A percentile compares a stretch with the other conserved stretches of the same genome.
Evolutionary conservation across 768 basidiomycete species (phyloP).

Genomic region (Pisolithus orientalis): DNA sequence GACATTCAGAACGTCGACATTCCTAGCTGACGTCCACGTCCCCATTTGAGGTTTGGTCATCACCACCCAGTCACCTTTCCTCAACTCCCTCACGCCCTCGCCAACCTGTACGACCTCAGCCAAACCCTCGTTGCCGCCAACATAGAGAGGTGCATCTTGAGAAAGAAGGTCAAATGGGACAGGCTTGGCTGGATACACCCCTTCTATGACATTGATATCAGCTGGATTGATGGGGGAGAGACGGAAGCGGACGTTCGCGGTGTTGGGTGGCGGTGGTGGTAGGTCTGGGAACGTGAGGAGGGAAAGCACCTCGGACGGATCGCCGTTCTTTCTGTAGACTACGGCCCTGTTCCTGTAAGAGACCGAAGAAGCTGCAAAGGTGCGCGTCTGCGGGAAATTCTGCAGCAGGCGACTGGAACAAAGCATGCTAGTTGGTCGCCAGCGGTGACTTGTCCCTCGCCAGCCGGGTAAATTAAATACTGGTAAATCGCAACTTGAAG

Average conservation of each 20-base stretch:
- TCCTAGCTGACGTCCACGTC: conserved; percentile 62
- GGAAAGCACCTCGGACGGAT: conserved; percentile 54
- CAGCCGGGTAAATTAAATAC: too few relatives aligned
- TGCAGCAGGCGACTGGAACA: not conserved
- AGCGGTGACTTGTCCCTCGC: too few relatives aligned
- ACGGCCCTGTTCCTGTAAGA: conserved; percentile 49
- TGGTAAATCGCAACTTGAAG: too few relatives aligned
- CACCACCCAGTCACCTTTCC: conserved; percentile 67
- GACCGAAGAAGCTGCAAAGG: conserved; percentile 28
- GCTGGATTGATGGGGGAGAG: conserved; percentile 78
- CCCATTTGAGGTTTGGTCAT: conserved; percentile 65
- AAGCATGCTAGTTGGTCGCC: not conserved
- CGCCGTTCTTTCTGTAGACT: conserved; percentile 55
- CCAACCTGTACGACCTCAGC: conserved; percentile 62
- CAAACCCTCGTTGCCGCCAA: conserved; percentile 76
- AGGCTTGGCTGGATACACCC: conserved; percentile 72
- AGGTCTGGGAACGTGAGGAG: conserved; percentile 46
- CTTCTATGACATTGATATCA: conserved; percentile 76
- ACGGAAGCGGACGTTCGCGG: conserved; percentile 60
- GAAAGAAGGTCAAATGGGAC: conserved; percentile 30
- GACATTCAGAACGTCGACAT: conserved; percentile 50
- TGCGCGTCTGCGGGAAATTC: conserved; percentile 3
- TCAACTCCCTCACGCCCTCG: conserved; percentile 40
- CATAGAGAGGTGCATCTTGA: conserved; percentile 36
- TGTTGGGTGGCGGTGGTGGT: conserved; percentile 46